phyloP scores from a whole-genome alignment of 75 land plant genomes.

The Pseudotsuga menziesii region DNA sequence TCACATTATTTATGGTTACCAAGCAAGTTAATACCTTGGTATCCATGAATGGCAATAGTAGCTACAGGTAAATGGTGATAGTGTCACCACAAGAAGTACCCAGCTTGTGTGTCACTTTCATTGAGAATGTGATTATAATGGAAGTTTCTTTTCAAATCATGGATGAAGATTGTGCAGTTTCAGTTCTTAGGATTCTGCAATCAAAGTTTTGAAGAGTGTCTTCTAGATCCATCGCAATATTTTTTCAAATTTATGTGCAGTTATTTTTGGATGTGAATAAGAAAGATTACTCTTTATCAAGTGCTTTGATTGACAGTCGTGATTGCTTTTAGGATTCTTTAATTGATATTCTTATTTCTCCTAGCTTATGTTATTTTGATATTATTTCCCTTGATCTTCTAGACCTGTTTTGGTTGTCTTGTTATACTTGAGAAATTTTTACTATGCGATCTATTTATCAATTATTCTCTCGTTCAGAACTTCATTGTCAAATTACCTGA shows the following conservation, averaged over 20 bases:
- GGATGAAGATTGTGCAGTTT: neutral
- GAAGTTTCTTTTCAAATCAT: neutral
- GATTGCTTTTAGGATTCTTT: neutral
- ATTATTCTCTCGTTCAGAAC: neutral
- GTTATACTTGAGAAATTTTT: neutral
- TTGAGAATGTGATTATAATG: neutral
- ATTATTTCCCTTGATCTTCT: no score
- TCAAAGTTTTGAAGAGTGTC: no score
- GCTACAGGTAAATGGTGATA: neutral
- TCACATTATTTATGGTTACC: neutral
- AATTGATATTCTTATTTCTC: neutral
- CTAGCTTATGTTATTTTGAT: neutral
- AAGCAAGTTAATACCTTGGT: neutral
- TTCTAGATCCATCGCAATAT: no score
- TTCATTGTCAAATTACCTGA: neutral
- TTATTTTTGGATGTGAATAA: neutral
- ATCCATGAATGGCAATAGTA: neutral
- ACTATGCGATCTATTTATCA: neutral
- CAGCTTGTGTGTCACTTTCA: neutral
- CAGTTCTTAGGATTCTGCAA: no score
- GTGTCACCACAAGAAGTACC: neutral
- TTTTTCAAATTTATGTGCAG: no score
- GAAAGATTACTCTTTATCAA: neutral
- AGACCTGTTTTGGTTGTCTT: no score
- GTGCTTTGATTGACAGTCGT: neutral